Percentiles rank a stretch among this genome's conserved stretches.
phyloP scores from a whole-genome alignment of 345 rosid species.

The Zanthoxylum bungeanum region DNA sequence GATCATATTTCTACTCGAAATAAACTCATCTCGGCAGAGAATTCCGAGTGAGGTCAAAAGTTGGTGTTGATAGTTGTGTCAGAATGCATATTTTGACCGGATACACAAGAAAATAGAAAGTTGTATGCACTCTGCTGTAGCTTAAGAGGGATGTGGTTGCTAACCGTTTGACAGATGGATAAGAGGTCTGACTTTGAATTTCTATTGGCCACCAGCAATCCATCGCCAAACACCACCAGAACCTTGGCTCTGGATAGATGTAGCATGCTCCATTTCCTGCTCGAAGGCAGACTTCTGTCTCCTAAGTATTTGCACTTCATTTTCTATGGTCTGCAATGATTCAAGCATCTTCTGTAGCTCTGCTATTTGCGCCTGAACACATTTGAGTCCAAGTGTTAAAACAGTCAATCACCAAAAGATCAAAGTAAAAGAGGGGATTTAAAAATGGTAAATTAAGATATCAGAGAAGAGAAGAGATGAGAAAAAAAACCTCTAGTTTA shows the following conservation, averaged over 20 bases:
- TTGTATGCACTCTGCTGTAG: neutral
- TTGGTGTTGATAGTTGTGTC: neutral
- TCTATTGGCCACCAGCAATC: conserved; percentile 48
- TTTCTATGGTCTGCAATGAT: conserved; percentile 67
- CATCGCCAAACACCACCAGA: conserved; percentile 88
- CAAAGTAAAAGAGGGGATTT: neutral
- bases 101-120: neutral
- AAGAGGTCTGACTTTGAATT: conserved; percentile 10
- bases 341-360: conserved; percentile 82
- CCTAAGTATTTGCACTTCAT: conserved; percentile 79
- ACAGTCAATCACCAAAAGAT: neutral
- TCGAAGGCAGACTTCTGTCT: conserved; percentile 69
- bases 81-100: neutral
- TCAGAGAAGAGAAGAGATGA: conserved; percentile 9
- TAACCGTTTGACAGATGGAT: neutral
- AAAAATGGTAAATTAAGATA: neutral
- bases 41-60: conserved; percentile 6
- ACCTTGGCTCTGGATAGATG: conserved; percentile 53
- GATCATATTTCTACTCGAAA: conserved; percentile 1
- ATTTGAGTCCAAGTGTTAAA: neutral
- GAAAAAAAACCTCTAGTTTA: conserved; percentile 72
- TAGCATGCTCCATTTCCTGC: conserved; percentile 52
- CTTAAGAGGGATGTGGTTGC: neutral
- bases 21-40: neutral
- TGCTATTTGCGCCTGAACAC: conserved; percentile 76